A percentile compares a stretch with the other conserved stretches of the same genome.
These are phyloP conservation scores for Pseudoscleropodium purum DNA, from an alignment of 225 moss, liverwort and hornwort species.

Conservation along the genomic window DNA sequence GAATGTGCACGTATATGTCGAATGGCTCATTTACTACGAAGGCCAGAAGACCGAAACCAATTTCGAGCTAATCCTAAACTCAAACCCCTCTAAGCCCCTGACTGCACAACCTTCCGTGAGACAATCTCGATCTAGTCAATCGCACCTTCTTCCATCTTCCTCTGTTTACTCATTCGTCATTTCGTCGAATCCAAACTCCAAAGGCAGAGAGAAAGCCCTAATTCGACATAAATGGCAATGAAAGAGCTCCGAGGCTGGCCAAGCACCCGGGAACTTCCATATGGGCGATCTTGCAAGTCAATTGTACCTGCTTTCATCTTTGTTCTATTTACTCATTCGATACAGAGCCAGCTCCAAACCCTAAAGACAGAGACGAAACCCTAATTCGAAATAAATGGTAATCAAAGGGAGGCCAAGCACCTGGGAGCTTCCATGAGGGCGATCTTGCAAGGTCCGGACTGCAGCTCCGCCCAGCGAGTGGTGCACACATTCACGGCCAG, in stretches of 20 bases:
- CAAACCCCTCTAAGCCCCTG: background rate
- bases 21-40: background rate
- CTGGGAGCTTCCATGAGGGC: constrained; percentile 85
- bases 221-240: too few relatives aligned
- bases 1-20: background rate
- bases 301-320: background rate
- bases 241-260: background rate
- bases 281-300: background rate
- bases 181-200: background rate
- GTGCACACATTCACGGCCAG: constrained; percentile 79
- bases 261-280: background rate
- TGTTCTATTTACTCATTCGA: background rate
- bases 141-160: background rate
- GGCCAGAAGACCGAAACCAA: background rate
- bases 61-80: background rate
- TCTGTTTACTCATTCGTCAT: background rate
- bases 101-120: background rate
- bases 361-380: background rate
- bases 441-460: constrained; percentile 84
- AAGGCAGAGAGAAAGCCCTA: background rate
- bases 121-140: background rate
- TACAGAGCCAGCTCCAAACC: background rate
- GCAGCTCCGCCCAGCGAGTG: constrained; percentile 76
- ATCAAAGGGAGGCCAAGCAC: background rate
- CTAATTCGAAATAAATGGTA: background rate